Percentiles rank a stretch among this genome's conserved stretches.
Evolutionary conservation across 1,284 basidiomycete species (phyloP).

Genomic region (Pisolithus thermaeus): DNA sequence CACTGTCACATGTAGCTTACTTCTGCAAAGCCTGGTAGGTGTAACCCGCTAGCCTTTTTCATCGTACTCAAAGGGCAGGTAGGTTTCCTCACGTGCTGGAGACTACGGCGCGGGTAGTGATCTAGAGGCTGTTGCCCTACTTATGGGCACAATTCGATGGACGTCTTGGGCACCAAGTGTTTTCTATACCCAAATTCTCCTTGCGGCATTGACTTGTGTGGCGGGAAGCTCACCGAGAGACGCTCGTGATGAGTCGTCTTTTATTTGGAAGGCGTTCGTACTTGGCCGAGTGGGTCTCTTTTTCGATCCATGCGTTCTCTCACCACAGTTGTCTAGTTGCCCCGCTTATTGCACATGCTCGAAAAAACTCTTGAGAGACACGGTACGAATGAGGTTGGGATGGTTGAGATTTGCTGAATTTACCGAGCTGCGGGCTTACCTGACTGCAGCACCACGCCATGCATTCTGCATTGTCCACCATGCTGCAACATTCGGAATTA

Average conservation of each 20-base stretch:
- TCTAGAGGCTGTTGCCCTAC: constrained; percentile 45
- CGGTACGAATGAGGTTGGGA: constrained; percentile 39
- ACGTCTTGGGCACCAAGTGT: constrained; percentile 59
- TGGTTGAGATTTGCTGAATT: constrained; percentile 5
- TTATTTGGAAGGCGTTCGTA: constrained; percentile 67
- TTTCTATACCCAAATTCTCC: constrained; percentile 64
- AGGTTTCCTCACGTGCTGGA: constrained; percentile 55
- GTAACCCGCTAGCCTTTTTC: background rate
- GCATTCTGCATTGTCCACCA: constrained; percentile 45
- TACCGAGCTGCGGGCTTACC: constrained; percentile 9
- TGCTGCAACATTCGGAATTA: constrained; percentile 47
- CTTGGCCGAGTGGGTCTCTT: constrained; percentile 52
- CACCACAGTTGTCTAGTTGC: constrained; percentile 42
- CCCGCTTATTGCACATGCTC: constrained; percentile 49
- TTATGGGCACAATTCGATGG: constrained; percentile 57
- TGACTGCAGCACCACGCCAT: constrained; percentile 47
- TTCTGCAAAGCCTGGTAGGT: constrained; percentile 55
- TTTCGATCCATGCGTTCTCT: background rate
- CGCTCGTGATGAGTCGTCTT: constrained; percentile 30
- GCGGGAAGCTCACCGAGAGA: constrained; percentile 40
- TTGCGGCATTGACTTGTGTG: constrained; percentile 56
- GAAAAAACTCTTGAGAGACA: constrained; percentile 51
- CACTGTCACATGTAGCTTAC: constrained; percentile 53
- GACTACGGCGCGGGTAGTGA: constrained; percentile 60
- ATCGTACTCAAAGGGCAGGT: constrained; percentile 8